Evolutionary conservation across 192 early-diverging fungal species (phyloP).

Genomic region (Podila clonocystis): DNA sequence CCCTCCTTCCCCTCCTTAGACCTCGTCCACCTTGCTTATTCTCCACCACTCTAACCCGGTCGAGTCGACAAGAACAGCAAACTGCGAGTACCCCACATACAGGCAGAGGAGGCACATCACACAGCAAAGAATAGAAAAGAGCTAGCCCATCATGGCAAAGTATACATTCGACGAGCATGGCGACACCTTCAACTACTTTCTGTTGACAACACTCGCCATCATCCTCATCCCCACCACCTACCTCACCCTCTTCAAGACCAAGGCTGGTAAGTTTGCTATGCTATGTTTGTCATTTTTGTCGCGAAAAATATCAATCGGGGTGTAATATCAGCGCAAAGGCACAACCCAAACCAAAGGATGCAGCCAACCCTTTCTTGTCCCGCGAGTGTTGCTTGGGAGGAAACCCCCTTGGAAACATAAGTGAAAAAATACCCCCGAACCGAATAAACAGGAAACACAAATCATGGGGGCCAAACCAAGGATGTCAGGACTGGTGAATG

Average conservation of each 20-base stretch:
- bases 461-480: no score
- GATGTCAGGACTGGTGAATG: no score
- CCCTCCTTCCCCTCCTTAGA: background rate
- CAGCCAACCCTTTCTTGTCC: background rate
- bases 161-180: constrained; percentile 97
- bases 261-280: constrained; percentile 37
- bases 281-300: background rate
- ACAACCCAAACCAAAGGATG: background rate
- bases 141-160: constrained; percentile 51
- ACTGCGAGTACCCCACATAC: background rate
- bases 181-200: constrained; percentile 94
- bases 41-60: background rate
- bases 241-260: constrained; percentile 53
- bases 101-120: background rate
- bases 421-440: background rate
- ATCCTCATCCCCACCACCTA: constrained; percentile 83
- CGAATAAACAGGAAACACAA: background rate
- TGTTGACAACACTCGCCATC: constrained; percentile 84
- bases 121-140: background rate
- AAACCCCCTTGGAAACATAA: background rate
- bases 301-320: background rate
- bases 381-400: background rate
- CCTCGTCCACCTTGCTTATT: background rate
- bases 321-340: background rate
- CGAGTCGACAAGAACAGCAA: no score